A percentile compares a stretch with the other conserved stretches of the same genome.
Conservation (phyloP, 306 rosid species). For the Macrotyloma uniflorum region DNA sequence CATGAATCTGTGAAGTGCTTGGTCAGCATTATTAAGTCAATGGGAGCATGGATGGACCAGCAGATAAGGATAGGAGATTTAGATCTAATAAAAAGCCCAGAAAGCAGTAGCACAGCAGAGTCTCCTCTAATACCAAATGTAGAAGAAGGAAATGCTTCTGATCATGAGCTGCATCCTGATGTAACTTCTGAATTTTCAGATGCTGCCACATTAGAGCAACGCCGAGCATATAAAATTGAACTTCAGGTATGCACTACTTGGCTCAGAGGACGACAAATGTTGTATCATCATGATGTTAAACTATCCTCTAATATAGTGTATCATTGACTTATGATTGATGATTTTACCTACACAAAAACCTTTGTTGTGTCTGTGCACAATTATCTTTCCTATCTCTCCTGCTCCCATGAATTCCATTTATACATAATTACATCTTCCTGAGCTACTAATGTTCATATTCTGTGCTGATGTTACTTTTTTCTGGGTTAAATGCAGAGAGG, state of each 20-base stretch:
- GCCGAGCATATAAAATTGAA: constrained; percentile 91
- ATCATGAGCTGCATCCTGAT: constrained; percentile 79
- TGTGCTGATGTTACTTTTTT: constrained; percentile 44
- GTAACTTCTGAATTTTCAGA: constrained; percentile 75
- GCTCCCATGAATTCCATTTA: constrained; percentile 22
- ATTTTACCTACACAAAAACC: constrained; percentile 15
- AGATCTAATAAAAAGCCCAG: constrained; percentile 61
- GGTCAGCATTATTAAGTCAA: constrained; percentile 84
- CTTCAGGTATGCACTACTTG: constrained; percentile 74
- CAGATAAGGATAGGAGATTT: constrained; percentile 75
- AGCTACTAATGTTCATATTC: constrained; percentile 37
- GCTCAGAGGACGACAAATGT: constrained; percentile 14
- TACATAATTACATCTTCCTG: constrained; percentile 25
- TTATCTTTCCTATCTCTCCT: constrained; percentile 4
- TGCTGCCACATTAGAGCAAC: constrained; percentile 92
- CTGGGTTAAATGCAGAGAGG: constrained; percentile 90
- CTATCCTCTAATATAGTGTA: constrained; percentile 29
- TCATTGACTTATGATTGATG: constrained; percentile 19
- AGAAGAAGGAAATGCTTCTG: constrained; percentile 82
- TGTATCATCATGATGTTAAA: constrained; percentile 22
- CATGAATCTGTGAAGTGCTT: constrained; percentile 96
- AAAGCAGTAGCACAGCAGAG: constrained; percentile 60
- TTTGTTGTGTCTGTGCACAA: constrained; percentile 27
- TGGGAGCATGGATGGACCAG: constrained; percentile 99
- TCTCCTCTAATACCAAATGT: constrained; percentile 55